phyloP scores from a whole-genome alignment of 495 filamentous ascomycete genomes.

The Viridothelium virens region DNA sequence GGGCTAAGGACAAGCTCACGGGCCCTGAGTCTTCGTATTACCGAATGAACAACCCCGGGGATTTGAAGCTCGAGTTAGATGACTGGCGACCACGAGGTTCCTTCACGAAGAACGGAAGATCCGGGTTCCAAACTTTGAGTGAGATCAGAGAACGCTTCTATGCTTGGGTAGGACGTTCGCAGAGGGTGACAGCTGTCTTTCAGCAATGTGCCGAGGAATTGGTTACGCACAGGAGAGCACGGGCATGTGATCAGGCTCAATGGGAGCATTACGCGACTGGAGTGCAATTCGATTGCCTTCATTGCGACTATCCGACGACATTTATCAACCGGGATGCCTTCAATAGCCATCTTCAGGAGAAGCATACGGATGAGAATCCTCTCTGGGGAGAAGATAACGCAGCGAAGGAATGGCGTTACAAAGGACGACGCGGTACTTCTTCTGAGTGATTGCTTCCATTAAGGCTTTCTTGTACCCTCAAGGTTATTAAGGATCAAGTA shows the following conservation, averaged over 20 bases:
- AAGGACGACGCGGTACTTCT: too few species aligned
- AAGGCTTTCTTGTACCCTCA: too few species aligned
- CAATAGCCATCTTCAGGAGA: background rate
- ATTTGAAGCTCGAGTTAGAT: background rate
- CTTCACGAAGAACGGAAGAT: background rate
- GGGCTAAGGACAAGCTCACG: background rate
- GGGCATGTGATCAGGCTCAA: background rate
- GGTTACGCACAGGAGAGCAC: background rate
- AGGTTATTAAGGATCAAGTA: too few species aligned
- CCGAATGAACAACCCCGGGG: background rate
- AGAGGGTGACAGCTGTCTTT: background rate
- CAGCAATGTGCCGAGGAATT: slow-evolving; percentile 1
- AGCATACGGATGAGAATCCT: background rate
- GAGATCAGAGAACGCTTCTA: background rate
- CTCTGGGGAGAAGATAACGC: too few species aligned
- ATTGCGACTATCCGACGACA: background rate
- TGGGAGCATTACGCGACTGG: slow-evolving; percentile 5
- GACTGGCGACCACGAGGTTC: background rate
- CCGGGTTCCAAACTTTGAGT: background rate
- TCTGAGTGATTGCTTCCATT: too few species aligned
- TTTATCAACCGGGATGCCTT: slow-evolving; percentile 2
- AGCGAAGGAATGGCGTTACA: too few species aligned
- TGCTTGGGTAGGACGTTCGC: background rate
- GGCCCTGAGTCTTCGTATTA: background rate
- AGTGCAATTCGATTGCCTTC: background rate